Percentiles rank a stretch among this genome's conserved stretches.
Conservation (phyloP, 2,329 filamentous ascomycete genomes). For the Fusarium sp. region DNA sequence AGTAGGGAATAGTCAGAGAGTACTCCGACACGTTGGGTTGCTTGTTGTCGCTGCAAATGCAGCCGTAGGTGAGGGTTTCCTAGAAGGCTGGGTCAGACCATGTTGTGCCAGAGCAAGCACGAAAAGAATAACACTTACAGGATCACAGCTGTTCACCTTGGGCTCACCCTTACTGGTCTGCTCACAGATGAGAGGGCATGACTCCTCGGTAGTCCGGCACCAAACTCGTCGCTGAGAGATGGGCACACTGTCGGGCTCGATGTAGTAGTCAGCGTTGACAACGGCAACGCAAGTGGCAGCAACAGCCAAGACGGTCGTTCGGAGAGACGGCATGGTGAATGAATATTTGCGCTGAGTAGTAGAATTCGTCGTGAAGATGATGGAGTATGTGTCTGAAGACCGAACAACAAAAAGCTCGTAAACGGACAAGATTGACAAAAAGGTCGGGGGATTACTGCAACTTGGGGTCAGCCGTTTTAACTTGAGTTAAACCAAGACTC, state of each 20-base stretch:
- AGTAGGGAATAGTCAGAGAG: constrained; percentile 82
- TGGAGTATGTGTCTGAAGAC: constrained; percentile 22
- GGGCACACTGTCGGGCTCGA: constrained; percentile 72
- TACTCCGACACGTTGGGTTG: constrained; percentile 81
- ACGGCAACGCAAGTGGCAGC: constrained; percentile 63
- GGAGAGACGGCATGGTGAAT: constrained; percentile 66
- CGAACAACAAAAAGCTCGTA: constrained; percentile 20
- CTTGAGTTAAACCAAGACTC: background rate
- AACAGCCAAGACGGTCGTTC: constrained; percentile 64
- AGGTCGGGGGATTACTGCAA: constrained; percentile 11
- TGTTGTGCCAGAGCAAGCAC: constrained; percentile 25
- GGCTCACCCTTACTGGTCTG: constrained; percentile 66
- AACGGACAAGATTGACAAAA: constrained; percentile 18
- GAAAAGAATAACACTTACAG: constrained; percentile 58
- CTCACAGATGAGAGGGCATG: constrained; percentile 79
- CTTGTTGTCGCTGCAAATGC: constrained; percentile 75
- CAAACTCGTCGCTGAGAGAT: constrained; percentile 66
- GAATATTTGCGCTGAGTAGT: constrained; percentile 8
- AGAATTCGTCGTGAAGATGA: constrained; percentile 5
- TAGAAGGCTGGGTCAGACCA: constrained; percentile 43
- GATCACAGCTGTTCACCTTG: constrained; percentile 73
- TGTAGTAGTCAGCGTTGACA: constrained; percentile 67
- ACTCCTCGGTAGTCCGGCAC: constrained; percentile 72
- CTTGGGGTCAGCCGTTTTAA: constrained; percentile 28
- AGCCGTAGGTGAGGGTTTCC: constrained; percentile 74